phyloP scores from a whole-genome alignment of 768 basidiomycete species.

The Rhodosporidiobolus sp. region DNA sequence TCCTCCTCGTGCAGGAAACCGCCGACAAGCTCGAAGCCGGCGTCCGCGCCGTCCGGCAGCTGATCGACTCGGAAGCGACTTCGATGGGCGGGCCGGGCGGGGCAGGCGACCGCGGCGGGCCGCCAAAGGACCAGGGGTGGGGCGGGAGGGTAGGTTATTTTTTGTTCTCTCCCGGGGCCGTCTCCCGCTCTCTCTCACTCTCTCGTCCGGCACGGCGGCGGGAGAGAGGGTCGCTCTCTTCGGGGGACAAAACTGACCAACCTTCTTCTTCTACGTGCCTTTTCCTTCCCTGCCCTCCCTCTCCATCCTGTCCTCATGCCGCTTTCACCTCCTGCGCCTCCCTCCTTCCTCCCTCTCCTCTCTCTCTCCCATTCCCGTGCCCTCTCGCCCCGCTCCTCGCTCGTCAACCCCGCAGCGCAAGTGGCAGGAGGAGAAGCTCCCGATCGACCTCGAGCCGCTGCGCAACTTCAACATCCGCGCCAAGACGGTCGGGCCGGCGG shows the following conservation, averaged over 20 bases:
- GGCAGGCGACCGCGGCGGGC: background rate
- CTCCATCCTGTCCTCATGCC: too few relatives aligned
- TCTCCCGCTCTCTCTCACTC: too few relatives aligned
- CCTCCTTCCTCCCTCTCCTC: too few relatives aligned
- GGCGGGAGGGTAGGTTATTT: background rate
- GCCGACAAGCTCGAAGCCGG: conserved; percentile 50
- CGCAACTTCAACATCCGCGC: conserved; percentile 97
- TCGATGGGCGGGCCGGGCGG: conserved; percentile 57
- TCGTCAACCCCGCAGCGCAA: conserved; percentile 73
- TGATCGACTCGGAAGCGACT: conserved; percentile 51
- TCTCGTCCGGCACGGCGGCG: conserved; percentile 28
- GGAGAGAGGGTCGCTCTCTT: conserved; percentile 31
- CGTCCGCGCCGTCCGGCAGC: conserved; percentile 49
- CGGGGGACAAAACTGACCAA: too few relatives aligned
- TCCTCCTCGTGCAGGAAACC: conserved; percentile 29
- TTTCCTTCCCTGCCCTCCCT: too few relatives aligned
- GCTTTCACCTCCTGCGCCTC: too few relatives aligned
- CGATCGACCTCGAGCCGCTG: conserved; percentile 80
- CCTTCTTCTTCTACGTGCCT: too few relatives aligned
- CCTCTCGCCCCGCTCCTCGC: background rate
- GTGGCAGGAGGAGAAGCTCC: conserved; percentile 97
- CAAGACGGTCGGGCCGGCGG: conserved; percentile 92
- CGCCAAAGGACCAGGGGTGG: background rate
- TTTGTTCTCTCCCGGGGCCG: too few relatives aligned
- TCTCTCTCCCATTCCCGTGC: background rate